Evolutionary conservation across 352 stramenopile species (phyloP).

Genomic region (Plasmopara muralis): DNA sequence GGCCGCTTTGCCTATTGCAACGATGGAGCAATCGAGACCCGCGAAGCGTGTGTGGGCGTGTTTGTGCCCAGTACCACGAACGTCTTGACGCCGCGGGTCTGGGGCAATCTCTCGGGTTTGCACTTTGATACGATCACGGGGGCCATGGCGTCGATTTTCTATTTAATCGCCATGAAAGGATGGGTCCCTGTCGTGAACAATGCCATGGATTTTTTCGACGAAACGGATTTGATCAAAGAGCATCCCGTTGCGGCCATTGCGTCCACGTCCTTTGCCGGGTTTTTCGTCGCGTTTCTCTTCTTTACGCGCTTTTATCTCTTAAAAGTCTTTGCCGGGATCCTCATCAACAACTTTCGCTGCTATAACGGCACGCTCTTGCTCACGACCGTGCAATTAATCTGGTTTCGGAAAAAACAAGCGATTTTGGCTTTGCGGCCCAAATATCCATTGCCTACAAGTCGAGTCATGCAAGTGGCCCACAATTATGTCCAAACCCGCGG

Average conservation of each 20-base stretch:
- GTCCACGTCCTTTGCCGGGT: constrained; percentile 72
- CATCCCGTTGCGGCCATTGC: constrained; percentile 65
- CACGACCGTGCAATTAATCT: constrained; percentile 72
- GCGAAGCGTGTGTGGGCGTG: constrained; percentile 67
- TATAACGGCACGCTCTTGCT: constrained; percentile 78
- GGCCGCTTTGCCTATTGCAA: constrained; percentile 79
- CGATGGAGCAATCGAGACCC: too few relatives aligned
- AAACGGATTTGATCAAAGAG: constrained; percentile 49
- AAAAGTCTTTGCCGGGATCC: constrained; percentile 72
- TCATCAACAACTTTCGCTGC: constrained; percentile 84
- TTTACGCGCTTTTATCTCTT: constrained; percentile 73
- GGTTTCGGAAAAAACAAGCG: constrained; percentile 58
- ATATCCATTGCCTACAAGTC: constrained; percentile 62
- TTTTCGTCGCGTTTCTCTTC: constrained; percentile 79
- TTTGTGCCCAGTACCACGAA: constrained; percentile 42
- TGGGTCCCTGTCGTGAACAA: constrained; percentile 80
- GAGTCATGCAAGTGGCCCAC: constrained; percentile 48
- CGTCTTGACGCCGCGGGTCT: constrained; percentile 67
- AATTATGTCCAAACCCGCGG: constrained; percentile 56
- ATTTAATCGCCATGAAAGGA: constrained; percentile 78
- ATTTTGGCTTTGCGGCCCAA: constrained; percentile 64
- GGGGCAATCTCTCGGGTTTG: constrained; percentile 66
- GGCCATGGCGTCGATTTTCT: constrained; percentile 72
- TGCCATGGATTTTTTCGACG: constrained; percentile 55
- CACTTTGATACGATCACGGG: constrained; percentile 81